These are phyloP conservation scores for Trypanosoma brucei DNA, from an alignment of 208 protist genomes.

Conservation along the genomic window DNA sequence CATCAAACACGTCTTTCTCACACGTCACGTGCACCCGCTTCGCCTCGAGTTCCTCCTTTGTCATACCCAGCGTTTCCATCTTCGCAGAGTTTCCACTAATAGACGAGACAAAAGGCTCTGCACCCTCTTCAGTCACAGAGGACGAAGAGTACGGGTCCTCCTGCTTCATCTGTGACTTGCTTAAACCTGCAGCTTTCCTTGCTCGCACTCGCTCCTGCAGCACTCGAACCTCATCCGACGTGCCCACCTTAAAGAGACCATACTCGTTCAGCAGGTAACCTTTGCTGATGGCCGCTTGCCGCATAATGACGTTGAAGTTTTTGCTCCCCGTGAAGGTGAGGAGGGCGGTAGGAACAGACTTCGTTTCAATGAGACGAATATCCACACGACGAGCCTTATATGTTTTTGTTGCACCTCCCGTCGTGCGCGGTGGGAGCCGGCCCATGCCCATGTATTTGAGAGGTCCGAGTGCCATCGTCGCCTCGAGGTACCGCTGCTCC, in stretches of 20 bases:
- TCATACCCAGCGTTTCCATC: constrained; percentile 69
- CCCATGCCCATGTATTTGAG: constrained; percentile 91
- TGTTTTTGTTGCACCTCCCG: constrained; percentile 65
- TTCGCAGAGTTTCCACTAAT: constrained; percentile 30
- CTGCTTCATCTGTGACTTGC: background rate
- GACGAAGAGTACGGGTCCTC: background rate
- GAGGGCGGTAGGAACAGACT: constrained; percentile 79
- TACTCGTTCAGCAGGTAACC: constrained; percentile 90
- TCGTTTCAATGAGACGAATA: constrained; percentile 86
- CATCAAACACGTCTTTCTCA: constrained; percentile 86
- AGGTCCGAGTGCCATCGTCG: constrained; percentile 81
- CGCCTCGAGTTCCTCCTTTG: constrained; percentile 77
- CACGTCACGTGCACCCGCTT: constrained; percentile 75
- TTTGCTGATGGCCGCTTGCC: constrained; percentile 82
- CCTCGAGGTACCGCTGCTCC: constrained; percentile 70
- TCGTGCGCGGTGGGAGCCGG: constrained; percentile 69
- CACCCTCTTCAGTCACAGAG: constrained; percentile 11
- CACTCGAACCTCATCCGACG: constrained; percentile 68
- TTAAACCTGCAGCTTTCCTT: constrained; percentile 52
- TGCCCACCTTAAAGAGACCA: constrained; percentile 81
- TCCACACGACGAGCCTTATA: constrained; percentile 89
- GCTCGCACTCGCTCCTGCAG: constrained; percentile 70
- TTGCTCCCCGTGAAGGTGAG: constrained; percentile 93
- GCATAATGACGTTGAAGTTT: constrained; percentile 93
- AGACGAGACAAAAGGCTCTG: constrained; percentile 13